Percentiles rank a stretch among this genome's conserved stretches.
These are phyloP conservation scores for Kalmusia sp. DNA, from an alignment of 2,329 filamentous ascomycete genomes.

Conservation along the genomic window DNA sequence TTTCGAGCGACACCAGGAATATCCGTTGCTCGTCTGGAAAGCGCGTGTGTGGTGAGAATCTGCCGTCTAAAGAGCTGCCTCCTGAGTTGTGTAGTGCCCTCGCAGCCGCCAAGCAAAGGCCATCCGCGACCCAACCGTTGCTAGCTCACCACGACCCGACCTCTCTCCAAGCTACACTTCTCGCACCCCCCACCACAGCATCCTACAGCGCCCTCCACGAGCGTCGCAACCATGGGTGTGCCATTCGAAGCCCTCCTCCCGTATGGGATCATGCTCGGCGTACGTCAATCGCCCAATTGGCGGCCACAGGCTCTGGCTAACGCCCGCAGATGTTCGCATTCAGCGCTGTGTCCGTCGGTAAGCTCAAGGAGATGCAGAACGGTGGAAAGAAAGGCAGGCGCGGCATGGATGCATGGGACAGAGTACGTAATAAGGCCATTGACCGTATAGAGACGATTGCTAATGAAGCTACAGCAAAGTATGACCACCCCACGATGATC, in stretches of 20 bases:
- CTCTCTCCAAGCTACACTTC: conserved; percentile 21
- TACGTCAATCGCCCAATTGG: conserved; percentile 49
- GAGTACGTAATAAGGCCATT: conserved; percentile 53
- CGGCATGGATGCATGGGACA: conserved; percentile 69
- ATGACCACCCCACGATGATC: conserved; percentile 45
- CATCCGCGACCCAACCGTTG: conserved; percentile 7
- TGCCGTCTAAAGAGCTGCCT: conserved; percentile 36
- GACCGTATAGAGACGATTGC: conserved; percentile 31
- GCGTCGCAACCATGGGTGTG: conserved; percentile 63
- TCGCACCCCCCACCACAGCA: conserved; percentile 22
- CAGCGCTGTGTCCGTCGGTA: conserved; percentile 64
- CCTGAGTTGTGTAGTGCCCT: conserved; percentile 24
- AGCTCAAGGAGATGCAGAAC: conserved; percentile 66
- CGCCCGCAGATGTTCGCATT: conserved; percentile 64
- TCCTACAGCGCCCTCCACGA: conserved; percentile 28
- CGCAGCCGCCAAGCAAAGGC: background rate
- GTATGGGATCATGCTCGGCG: conserved; percentile 68
- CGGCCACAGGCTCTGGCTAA: conserved; percentile 13
- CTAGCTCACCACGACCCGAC: conserved; percentile 22
- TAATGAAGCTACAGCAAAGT: conserved; percentile 62
- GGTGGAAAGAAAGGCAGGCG: conserved; percentile 68
- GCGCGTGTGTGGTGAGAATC: conserved; percentile 34
- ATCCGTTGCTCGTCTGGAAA: conserved; percentile 30
- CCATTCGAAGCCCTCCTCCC: conserved; percentile 71
- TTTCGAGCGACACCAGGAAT: conserved; percentile 42